Conservation (phyloP, 176 grass and related monocot species). For the barley (Hordeum vulgare) region MorexV3_pseudomolecules_assembly NC_058521.1:303620400-303620899, state of each 20-base stretch:
- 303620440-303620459: background rate
- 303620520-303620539: slow-evolving; percentile 46
- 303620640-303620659: slow-evolving; percentile 18
- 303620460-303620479: slow-evolving; percentile 54
- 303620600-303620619: background rate
- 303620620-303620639: slow-evolving; percentile 11
- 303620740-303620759: slow-evolving; percentile 5
- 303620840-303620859: background rate
- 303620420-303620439: background rate
- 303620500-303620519: slow-evolving; percentile 39
- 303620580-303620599: background rate
- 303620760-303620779: background rate
- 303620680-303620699: slow-evolving; percentile 53
- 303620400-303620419: background rate
- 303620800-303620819: background rate
- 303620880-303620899: background rate
- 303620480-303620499: slow-evolving; percentile 67
- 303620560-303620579: slow-evolving; percentile 35
- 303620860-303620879: background rate
- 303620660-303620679: slow-evolving; percentile 53
- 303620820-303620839: background rate
- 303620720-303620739: slow-evolving; percentile 36
- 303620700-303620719: slow-evolving; percentile 58
- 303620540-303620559: slow-evolving; percentile 70
- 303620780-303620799: background rate